Evolutionary conservation across 805 yeast genomes (phyloP).

Genomic region (Nematodospora valgi): DNA sequence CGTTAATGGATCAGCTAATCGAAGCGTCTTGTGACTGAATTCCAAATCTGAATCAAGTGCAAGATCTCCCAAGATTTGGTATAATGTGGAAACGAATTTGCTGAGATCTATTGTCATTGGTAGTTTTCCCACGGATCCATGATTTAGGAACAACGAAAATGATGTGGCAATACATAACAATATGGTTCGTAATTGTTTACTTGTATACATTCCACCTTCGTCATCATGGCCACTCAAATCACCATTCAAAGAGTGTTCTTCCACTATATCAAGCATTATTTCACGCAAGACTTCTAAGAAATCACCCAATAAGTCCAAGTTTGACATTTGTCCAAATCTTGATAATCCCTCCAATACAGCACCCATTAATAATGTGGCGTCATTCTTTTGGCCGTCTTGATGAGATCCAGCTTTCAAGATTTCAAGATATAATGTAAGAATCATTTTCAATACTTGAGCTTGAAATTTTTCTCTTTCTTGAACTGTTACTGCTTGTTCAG

Average conservation of each 20-base stretch:
- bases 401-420: slow-evolving; percentile 52
- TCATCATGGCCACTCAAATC: slow-evolving; percentile 19
- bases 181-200: slow-evolving; percentile 61
- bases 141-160: slow-evolving; percentile 77
- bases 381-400: slow-evolving; percentile 40
- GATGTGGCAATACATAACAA: slow-evolving; percentile 86
- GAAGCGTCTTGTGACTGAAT: slow-evolving; percentile 73
- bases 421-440: slow-evolving; percentile 73
- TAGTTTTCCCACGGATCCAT: slow-evolving; percentile 55
- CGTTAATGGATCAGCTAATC: slow-evolving; percentile 74
- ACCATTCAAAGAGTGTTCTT: slow-evolving; percentile 33
- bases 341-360: slow-evolving; percentile 90
- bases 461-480: slow-evolving; percentile 86
- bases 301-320: slow-evolving; percentile 89
- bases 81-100: slow-evolving; percentile 72
- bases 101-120: slow-evolving; percentile 69
- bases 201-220: slow-evolving; percentile 28
- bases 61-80: slow-evolving; percentile 62
- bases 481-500: slow-evolving; percentile 82
- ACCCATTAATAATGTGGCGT: slow-evolving; percentile 59
- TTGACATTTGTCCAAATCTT: slow-evolving; percentile 86
- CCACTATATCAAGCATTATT: slow-evolving; percentile 54
- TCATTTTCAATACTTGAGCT: slow-evolving; percentile 72
- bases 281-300: slow-evolving; percentile 86
- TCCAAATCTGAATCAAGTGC: slow-evolving; percentile 82